Evolutionary conservation across 495 filamentous ascomycete species (phyloP).

Genomic region (Aspergillus cavernicola): DNA sequence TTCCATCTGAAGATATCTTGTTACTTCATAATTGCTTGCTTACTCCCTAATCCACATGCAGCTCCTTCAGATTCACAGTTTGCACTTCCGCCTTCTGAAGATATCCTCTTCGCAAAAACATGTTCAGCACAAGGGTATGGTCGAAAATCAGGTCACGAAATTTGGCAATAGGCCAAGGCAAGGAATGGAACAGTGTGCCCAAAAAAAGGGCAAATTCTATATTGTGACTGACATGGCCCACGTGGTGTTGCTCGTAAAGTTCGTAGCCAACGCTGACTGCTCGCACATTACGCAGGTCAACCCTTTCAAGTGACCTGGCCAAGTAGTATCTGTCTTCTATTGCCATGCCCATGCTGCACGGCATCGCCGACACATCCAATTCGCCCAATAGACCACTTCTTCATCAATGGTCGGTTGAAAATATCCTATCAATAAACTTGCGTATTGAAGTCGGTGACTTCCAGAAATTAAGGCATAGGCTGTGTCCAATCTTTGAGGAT

Average conservation of each 20-base stretch:
- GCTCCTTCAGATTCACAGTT: slow-evolving; percentile 16
- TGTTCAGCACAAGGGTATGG: slow-evolving; percentile 15
- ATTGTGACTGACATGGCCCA: slow-evolving; percentile 22
- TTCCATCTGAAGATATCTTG: too few species aligned
- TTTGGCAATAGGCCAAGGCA: slow-evolving; percentile 17
- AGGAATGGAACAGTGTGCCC: slow-evolving; percentile 17
- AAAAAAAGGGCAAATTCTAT: slow-evolving; percentile 20
- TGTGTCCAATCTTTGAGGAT: slow-evolving; percentile 17
- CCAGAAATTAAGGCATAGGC: slow-evolving; percentile 17
- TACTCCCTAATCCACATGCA: slow-evolving; percentile 15
- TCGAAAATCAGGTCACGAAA: slow-evolving; percentile 19
- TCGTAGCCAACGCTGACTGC: slow-evolving; percentile 16
- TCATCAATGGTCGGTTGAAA: slow-evolving; percentile 13
- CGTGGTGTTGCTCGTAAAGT: slow-evolving; percentile 16
- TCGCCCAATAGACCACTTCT: slow-evolving; percentile 21
- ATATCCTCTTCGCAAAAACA: slow-evolving; percentile 12
- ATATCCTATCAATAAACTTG: slow-evolving; percentile 23
- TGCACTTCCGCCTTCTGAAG: slow-evolving; percentile 16
- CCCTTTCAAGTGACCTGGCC: slow-evolving; percentile 15
- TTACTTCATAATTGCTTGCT: too few species aligned
- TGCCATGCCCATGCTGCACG: slow-evolving; percentile 24
- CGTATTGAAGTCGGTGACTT: slow-evolving; percentile 16
- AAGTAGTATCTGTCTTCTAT: slow-evolving; percentile 23
- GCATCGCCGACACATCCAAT: slow-evolving; percentile 23
- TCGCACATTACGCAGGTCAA: slow-evolving; percentile 15